Base-by-base conservation (phyloP, 2,329 filamentous ascomycete species). In the Aspergillus neoniger region DNA sequence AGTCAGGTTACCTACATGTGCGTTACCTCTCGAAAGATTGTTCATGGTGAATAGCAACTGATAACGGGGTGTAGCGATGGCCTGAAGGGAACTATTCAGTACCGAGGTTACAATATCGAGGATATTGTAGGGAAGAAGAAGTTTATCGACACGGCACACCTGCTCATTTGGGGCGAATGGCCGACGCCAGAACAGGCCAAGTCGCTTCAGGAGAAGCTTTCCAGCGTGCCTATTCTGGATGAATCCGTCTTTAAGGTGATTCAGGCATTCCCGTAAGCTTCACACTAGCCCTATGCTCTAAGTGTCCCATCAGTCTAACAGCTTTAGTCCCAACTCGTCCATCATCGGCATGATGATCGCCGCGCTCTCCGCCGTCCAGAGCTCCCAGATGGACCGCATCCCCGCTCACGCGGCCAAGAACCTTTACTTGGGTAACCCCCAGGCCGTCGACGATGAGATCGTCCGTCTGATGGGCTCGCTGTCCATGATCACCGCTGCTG, bases 391-490 rank as follows among this genome's bases (percentile, higher is more conserved):
- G 32, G 12, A 21, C 14, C 36, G 19, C 5, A 38, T 25, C 32
- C 57, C 14, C 14, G 28, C 28, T 4, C 28, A 59, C n/a, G 17
- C 49, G 14, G 57, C 28, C 43, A 55, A 55, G 19, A 38, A 55
- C 4, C 21, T 58, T 3, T 58, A 54, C 25, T 17, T 58, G 7
- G 49, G 49, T 4, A 54, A 58, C 1, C 21, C 28, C 3, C 23
- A 41, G 8, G 10, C 17, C 9, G 57, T 55, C 2, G 83, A 85
- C 68, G 82, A 82, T 69, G 81, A 83, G 68, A 81, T 85, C 63
- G 77, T 83, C 5, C 78, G 82, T 48, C 82, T 82, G 64, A 78
- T 84, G 44, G 81, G 81, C n/a, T 43, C 54, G 28, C 32, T n/a
- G 8, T 14, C 25, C 51, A 83, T 81, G 2, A 71, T 84, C 4